Percentiles rank a stretch among this genome's conserved stretches.
phyloP scores from a whole-genome alignment of 768 basidiomycete genomes.

The Boletus edulis region DNA sequence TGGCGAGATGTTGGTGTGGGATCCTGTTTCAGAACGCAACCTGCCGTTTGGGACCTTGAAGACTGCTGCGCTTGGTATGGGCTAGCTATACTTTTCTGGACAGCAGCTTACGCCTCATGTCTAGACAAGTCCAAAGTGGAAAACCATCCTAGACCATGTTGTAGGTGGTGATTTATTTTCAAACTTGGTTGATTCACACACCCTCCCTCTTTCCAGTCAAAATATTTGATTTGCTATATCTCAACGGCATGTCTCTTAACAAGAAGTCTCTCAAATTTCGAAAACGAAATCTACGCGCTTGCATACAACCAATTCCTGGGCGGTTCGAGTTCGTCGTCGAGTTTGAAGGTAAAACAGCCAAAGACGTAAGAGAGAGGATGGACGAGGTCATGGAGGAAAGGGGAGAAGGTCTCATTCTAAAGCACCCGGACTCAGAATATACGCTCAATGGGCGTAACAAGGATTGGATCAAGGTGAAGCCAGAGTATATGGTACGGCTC shows the following conservation, averaged over 20 bases:
- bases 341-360: constrained; percentile 70
- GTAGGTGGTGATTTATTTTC: constrained; percentile 43
- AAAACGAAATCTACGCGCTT: constrained; percentile 71
- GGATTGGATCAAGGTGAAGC: constrained; percentile 95
- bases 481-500: constrained; percentile 74
- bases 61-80: constrained; percentile 80
- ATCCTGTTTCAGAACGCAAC: constrained; percentile 83
- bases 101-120: neutral
- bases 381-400: constrained; percentile 79
- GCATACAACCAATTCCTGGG: constrained; percentile 68
- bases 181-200: neutral
- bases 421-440: constrained; percentile 80
- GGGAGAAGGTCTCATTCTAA: constrained; percentile 93
- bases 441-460: constrained; percentile 82
- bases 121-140: constrained; percentile 71
- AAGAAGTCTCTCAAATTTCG: constrained; percentile 70
- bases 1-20: constrained; percentile 99
- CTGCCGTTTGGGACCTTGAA: constrained; percentile 94
- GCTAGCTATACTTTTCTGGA: neutral
- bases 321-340: constrained; percentile 78
- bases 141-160: constrained; percentile 83
- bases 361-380: constrained; percentile 79
- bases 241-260: constrained; percentile 80
- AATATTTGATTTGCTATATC: constrained; percentile 89
- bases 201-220: constrained; percentile 64